Percentiles rank a stretch among this genome's conserved stretches.
Evolutionary conservation across 108 stramenopile species (phyloP).

Genomic region (Nitzschia inconspicua): DNA sequence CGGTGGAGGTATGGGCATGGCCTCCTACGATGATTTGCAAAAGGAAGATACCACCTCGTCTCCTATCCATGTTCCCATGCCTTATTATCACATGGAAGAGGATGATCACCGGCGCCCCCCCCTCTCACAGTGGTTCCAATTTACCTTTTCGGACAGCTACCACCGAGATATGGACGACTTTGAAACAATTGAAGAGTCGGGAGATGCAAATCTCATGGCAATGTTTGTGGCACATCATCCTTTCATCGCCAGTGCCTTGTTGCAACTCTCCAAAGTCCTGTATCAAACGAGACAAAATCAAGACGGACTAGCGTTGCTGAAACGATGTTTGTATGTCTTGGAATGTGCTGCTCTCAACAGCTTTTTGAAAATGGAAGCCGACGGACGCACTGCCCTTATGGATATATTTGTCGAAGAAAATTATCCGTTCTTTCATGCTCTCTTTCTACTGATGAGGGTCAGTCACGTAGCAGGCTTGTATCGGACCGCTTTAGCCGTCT

Average conservation of each 20-base stretch:
- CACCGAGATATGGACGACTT: slow-evolving; percentile 36
- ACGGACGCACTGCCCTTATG: slow-evolving; percentile 41
- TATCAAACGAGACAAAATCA: slow-evolving; percentile 67
- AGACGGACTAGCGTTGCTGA: slow-evolving; percentile 52
- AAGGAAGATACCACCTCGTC: neutral
- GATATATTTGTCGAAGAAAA: slow-evolving; percentile 54
- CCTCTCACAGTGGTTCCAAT: slow-evolving; percentile 48
- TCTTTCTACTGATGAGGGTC: slow-evolving; percentile 67
- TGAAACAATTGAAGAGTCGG: slow-evolving; percentile 29
- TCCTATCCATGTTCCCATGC: slow-evolving; percentile 53
- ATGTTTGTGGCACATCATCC: slow-evolving; percentile 81
- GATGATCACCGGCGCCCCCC: slow-evolving; percentile 16
- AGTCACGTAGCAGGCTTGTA: slow-evolving; percentile 35
- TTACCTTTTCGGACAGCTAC: slow-evolving; percentile 66
- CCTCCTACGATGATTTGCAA: slow-evolving; percentile 27
- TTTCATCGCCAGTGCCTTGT: slow-evolving; percentile 54
- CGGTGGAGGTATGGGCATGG: slow-evolving; percentile 75
- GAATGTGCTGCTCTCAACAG: slow-evolving; percentile 52
- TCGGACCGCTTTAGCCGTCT: slow-evolving; percentile 47
- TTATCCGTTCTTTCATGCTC: slow-evolving; percentile 45
- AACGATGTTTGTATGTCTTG: slow-evolving; percentile 60
- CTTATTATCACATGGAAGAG: slow-evolving; percentile 45
- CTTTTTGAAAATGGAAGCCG: slow-evolving; percentile 22
- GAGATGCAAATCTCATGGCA: slow-evolving; percentile 72
- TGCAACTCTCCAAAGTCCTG: slow-evolving; percentile 65